phyloP scores from a whole-genome alignment of 352 stramenopile species.

The Phytophthora niederhauseri region DNA sequence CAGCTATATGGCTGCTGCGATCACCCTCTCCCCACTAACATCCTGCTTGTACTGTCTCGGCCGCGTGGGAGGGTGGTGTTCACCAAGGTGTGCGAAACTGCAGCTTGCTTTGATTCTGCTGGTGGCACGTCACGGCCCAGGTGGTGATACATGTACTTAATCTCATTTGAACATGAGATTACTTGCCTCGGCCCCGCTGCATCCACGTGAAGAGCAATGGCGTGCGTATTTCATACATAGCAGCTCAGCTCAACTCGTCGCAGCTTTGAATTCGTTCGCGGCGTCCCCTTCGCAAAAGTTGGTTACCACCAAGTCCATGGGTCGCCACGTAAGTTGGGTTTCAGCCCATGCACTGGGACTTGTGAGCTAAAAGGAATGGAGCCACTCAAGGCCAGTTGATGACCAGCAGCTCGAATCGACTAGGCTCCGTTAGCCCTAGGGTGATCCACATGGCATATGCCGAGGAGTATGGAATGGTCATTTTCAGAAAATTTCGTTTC shows the following conservation, averaged over 20 bases:
- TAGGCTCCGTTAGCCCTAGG: not conserved
- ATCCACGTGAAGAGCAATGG: conserved; percentile 9
- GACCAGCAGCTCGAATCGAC: conserved; percentile 7
- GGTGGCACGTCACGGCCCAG: not conserved
- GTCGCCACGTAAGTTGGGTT: not conserved
- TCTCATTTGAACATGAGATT: not conserved
- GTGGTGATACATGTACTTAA: not conserved
- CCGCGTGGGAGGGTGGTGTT: not conserved
- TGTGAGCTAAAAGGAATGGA: not conserved
- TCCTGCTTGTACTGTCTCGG: conserved; percentile 2
- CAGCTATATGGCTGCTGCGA: conserved; percentile 26
- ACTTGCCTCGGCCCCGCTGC: not conserved
- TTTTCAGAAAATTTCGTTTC: no score
- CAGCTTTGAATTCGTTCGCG: conserved; percentile 20
- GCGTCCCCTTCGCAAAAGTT: not conserved
- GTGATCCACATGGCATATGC: not conserved
- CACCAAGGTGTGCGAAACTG: conserved; percentile 6
- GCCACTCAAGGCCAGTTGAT: conserved; percentile 1
- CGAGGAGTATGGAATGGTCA: no score
- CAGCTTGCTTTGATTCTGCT: conserved; percentile 1
- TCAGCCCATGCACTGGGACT: not conserved
- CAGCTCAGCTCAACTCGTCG: conserved; percentile 6
- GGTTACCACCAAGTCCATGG: conserved; percentile 3
- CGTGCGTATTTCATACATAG: conserved; percentile 23
- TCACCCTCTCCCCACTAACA: conserved; percentile 16